Evolutionary conservation across 2,329 filamentous ascomycete species (phyloP).

Genomic region (Madurella fahalii): DNA sequence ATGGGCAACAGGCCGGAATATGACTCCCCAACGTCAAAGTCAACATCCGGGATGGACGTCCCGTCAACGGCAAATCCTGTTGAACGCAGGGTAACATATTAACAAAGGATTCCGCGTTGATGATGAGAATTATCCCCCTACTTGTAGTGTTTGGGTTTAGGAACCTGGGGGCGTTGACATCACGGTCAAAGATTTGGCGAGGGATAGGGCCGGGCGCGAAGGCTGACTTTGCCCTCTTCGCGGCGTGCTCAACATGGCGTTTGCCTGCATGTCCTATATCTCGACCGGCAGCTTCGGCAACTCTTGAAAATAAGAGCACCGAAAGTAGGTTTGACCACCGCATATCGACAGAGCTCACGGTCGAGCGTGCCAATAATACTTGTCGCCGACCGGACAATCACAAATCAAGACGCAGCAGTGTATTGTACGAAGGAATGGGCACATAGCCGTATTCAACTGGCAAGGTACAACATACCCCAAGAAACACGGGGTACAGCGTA

Average conservation of each 20-base stretch:
- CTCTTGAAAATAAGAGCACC: constrained; percentile 3
- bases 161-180: constrained; percentile 14
- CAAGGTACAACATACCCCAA: too few species aligned
- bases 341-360: constrained; percentile 6
- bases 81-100: neutral
- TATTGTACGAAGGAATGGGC: too few species aligned
- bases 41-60: constrained; percentile 60
- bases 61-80: constrained; percentile 62
- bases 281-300: constrained; percentile 12
- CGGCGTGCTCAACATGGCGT: constrained; percentile 13
- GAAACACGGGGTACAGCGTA: too few species aligned
- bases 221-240: constrained; percentile 6
- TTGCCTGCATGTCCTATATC: constrained; percentile 20
- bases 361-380: too few species aligned
- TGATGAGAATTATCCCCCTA: constrained; percentile 5
- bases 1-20: constrained; percentile 62
- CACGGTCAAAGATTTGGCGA: neutral
- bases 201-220: neutral
- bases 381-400: too few species aligned
- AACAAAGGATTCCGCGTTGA: neutral
- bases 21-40: constrained; percentile 64
- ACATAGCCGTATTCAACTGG: too few species aligned
- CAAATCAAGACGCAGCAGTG: too few species aligned
- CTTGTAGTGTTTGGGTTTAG: constrained; percentile 27
- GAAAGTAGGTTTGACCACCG: constrained; percentile 10